phyloP scores from a whole-genome alignment of 441 rosid genomes.

The Flueggea neowawraea region DNA sequence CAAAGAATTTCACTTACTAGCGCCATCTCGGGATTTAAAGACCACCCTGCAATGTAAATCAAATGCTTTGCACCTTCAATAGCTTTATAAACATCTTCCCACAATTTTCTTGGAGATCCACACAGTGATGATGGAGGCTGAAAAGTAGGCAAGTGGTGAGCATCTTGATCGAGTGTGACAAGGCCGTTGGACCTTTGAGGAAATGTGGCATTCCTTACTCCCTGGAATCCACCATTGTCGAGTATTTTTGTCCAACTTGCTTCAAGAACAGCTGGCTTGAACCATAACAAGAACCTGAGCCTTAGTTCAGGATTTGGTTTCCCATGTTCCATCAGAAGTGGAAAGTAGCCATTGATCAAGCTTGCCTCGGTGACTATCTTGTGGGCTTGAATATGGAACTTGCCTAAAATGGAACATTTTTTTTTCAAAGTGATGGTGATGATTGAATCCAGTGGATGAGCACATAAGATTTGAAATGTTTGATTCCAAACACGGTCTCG shows the following conservation, averaged over 20 bases:
- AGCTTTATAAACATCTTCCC: slow-evolving; percentile 85
- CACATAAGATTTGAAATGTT: slow-evolving; percentile 77
- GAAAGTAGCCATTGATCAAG: slow-evolving; percentile 54
- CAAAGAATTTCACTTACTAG: too few relatives aligned
- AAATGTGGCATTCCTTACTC: slow-evolving; percentile 62
- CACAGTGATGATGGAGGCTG: slow-evolving; percentile 46
- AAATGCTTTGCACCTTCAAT: slow-evolving; percentile 72
- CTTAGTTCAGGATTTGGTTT: slow-evolving; percentile 46
- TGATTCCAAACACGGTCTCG: slow-evolving; percentile 83
- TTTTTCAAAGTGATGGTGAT: slow-evolving; percentile 68
- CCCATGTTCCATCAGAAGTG: slow-evolving; percentile 45
- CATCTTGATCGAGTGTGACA: slow-evolving; percentile 73
- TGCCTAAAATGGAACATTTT: slow-evolving; percentile 65
- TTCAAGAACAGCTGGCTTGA: slow-evolving; percentile 73
- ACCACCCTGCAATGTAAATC: slow-evolving; percentile 89
- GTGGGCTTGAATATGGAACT: slow-evolving; percentile 46
- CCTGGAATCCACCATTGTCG: slow-evolving; percentile 37
- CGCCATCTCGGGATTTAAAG: slow-evolving; percentile 70
- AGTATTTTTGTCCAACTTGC: slow-evolving; percentile 51
- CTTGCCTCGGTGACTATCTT: slow-evolving; percentile 43
- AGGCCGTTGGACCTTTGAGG: slow-evolving; percentile 73
- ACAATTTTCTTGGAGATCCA: slow-evolving; percentile 51
- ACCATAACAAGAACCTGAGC: slow-evolving; percentile 71
- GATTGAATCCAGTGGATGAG: slow-evolving; percentile 56
- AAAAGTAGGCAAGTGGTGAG: slow-evolving; percentile 51